Base-by-base conservation (phyloP, 768 basidiomycete species). In the Cubamyces sp. region DNA sequence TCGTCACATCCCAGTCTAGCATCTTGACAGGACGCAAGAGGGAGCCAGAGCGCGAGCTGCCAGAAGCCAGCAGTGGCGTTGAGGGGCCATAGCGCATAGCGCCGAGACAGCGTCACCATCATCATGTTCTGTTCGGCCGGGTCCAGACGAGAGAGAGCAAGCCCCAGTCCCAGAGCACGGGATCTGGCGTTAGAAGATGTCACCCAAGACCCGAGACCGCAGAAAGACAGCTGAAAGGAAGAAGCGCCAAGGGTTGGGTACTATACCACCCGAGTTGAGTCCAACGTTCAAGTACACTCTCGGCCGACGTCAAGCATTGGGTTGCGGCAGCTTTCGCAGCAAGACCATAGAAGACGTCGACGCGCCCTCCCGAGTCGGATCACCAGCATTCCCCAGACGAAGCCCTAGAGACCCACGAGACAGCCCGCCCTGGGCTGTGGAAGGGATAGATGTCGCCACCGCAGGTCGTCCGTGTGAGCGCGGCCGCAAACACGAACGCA, bases 301-400 rank as follows among this genome's bases (percentile, higher is more conserved):
- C 57, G 34, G 61, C 49, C 55, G 50, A 39, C 41, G 42, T 57
- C 49, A 34, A 43, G 21, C 6, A 19, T 42, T 43, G 34, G 47
- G 61, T 56, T 56, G 41, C 54, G 61, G 61, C 19, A 62, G 61
- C 61, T 52, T 16, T 54, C 21, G 18, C 45, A 14, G 12, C 5
- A 48, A n/a, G 15, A 47, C 46, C 39, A 42, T 42, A 43, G 54
- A 53, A 37, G 48, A 23, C 49, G 23, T 12, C 15, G n/a, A 34
- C 34, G 34, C 34, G 11, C 6, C 34, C 5, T 16, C 47, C 55
- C 23, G n/a, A n/a, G 34, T 25, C 61, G 61, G 61, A 62, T 57
- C 61, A 47, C 50, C 50, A 57, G 61, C 61, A 62, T 62, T 62
- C 54, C 42, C 48, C 47, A 50, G 50, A 34, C 28, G 40, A 59